Conservation (phyloP, 305 asterid species). For the Fraxinus platypoda region DNA sequence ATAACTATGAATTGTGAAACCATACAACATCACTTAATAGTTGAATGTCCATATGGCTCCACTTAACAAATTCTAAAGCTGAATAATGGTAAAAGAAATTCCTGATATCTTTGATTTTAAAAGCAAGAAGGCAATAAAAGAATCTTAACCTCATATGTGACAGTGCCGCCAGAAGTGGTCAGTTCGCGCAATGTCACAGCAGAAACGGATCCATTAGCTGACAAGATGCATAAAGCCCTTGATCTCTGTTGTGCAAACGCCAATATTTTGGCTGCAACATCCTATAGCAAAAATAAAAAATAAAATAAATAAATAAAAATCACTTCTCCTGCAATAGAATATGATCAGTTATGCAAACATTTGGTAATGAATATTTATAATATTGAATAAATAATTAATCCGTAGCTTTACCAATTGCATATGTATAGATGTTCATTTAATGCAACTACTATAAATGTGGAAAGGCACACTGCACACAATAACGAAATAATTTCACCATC, state of each 20-base stretch:
- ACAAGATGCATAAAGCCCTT: constrained; percentile 47
- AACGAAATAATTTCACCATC: not conserved
- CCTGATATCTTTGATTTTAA: not conserved
- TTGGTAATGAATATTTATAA: not conserved
- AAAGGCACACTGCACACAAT: not conserved
- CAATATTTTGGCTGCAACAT: constrained; percentile 43
- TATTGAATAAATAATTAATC: not conserved
- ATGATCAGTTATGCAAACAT: not conserved
- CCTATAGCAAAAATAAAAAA: constrained; percentile 25
- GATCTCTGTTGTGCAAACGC: constrained; percentile 49
- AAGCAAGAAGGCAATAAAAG: not conserved
- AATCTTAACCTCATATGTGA: constrained; percentile 45
- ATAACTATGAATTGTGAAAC: not conserved
- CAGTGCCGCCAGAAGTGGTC: constrained; percentile 32
- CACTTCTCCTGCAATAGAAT: not conserved
- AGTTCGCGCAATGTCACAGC: constrained; percentile 38
- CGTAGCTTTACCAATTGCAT: not conserved
- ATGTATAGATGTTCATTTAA: not conserved
- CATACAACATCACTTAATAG: not conserved
- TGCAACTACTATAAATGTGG: not conserved
- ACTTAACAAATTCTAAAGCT: not conserved
- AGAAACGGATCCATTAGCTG: constrained; percentile 47
- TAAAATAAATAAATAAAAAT: not conserved
- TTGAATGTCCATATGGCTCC: not conserved
- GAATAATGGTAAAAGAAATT: not conserved